A percentile compares a stretch with the other conserved stretches of the same genome.
Evolutionary conservation across 2,329 filamentous ascomycete genomes (phyloP).

Genomic region (Aspergillus transmontanensis): DNA sequence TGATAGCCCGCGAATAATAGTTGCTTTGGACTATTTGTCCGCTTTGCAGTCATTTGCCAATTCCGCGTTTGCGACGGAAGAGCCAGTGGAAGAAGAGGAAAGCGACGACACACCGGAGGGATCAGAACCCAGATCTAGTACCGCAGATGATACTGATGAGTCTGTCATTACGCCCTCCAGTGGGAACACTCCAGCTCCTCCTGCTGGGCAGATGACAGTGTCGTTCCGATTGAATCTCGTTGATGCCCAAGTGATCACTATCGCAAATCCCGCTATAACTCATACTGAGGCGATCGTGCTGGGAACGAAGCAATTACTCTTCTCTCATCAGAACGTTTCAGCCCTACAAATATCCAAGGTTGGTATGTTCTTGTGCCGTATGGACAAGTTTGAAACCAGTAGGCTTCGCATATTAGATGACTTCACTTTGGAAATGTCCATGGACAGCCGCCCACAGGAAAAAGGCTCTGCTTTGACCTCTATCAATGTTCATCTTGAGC

Average conservation of each 20-base stretch:
- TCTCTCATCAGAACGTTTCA: conserved; percentile 91
- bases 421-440: conserved; percentile 86
- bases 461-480: conserved; percentile 66
- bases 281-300: conserved; percentile 96
- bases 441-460: conserved; percentile 71
- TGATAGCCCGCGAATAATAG: conserved; percentile 91
- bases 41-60: conserved; percentile 82
- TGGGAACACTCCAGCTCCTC: conserved; percentile 35
- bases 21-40: conserved; percentile 94
- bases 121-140: conserved; percentile 38
- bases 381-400: conserved; percentile 95
- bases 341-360: conserved; percentile 92
- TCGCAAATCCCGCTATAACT: conserved; percentile 86
- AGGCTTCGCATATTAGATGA: conserved; percentile 92
- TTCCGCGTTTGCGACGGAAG: conserved; percentile 63
- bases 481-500: conserved; percentile 86
- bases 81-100: conserved; percentile 41
- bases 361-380: conserved; percentile 97
- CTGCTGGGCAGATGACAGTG: conserved; percentile 65
- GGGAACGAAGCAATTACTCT: conserved; percentile 86
- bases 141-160: conserved; percentile 29
- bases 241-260: conserved; percentile 93
- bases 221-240: conserved; percentile 93
- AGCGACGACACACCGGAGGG: conserved; percentile 40
- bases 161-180: conserved; percentile 25